Conservation (phyloP, 1,284 basidiomycete species). For the Marasmius fiardii region DNA sequence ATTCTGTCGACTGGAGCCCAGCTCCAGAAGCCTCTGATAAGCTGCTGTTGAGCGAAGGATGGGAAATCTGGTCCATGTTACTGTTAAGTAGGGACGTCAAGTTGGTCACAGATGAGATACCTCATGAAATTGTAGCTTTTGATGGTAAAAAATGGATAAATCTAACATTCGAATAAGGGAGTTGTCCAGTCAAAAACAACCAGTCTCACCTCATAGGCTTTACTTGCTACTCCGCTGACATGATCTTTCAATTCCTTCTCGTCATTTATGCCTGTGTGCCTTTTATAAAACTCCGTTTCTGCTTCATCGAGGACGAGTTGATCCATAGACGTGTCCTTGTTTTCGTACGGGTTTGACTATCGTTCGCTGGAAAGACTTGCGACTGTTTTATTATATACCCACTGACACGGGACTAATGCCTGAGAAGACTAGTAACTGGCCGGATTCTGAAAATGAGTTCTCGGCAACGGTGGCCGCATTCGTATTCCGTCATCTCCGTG, state of each 20-base stretch:
- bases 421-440: too few species aligned
- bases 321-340: too few species aligned
- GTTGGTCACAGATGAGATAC: not conserved
- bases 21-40: not conserved
- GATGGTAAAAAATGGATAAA: not conserved
- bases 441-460: too few species aligned
- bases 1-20: not conserved
- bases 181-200: too few species aligned
- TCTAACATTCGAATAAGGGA: not conserved
- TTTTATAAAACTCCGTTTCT: slow-evolving; percentile 30
- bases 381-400: too few species aligned
- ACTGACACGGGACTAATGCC: too few species aligned
- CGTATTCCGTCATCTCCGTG: too few species aligned
- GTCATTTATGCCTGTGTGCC: slow-evolving; percentile 30
- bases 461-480: too few species aligned
- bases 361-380: too few species aligned
- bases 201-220: slow-evolving; percentile 24
- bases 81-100: not conserved
- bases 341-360: too few species aligned
- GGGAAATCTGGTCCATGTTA: not conserved
- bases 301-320: slow-evolving; percentile 21
- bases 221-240: slow-evolving; percentile 30
- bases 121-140: not conserved
- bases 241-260: slow-evolving; percentile 33
- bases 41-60: not conserved